Conservation (phyloP, 345 rosid genomes). For the Hypericum androsaemum region DNA sequence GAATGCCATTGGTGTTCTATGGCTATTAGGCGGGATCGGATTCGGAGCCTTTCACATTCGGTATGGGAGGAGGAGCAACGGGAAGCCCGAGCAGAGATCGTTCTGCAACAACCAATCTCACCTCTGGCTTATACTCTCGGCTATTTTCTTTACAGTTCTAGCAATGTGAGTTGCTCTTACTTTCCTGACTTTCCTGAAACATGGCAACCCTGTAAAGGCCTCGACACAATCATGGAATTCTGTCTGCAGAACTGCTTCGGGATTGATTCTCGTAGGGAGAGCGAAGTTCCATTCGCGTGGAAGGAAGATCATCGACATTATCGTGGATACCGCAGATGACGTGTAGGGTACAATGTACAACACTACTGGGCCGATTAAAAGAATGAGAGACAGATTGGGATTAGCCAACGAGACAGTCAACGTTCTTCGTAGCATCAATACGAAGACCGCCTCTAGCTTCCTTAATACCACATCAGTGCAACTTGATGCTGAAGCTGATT, state of each 20-base stretch:
- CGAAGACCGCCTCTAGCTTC: conserved; percentile 19
- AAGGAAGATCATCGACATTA: conserved; percentile 31
- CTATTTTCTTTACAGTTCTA: conserved; percentile 33
- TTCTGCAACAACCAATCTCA: conserved; percentile 22
- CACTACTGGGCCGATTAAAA: conserved; percentile 53
- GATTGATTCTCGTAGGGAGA: conserved; percentile 50
- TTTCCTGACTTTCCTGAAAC: neutral
- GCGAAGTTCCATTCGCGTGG: conserved; percentile 41
- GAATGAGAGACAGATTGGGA: conserved; percentile 28
- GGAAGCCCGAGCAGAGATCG: conserved; percentile 21
- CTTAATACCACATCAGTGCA: conserved; percentile 34
- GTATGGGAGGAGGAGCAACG: conserved; percentile 15
- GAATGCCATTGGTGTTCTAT: conserved; percentile 33
- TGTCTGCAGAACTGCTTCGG: conserved; percentile 40
- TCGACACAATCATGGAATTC: neutral
- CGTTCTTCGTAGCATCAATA: too few relatives aligned
- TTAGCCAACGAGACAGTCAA: too few relatives aligned
- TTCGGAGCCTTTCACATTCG: conserved; percentile 25
- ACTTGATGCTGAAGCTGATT: conserved; percentile 33
- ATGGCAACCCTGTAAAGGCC: neutral
- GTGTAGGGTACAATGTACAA: conserved; percentile 41
- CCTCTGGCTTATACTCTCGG: conserved; percentile 29
- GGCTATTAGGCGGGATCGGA: conserved; percentile 41
- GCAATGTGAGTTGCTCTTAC: conserved; percentile 37
- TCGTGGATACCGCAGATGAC: conserved; percentile 45